Percentiles rank a stretch among this genome's conserved stretches.
Evolutionary conservation across 2,329 filamentous ascomycete species (phyloP).

Genomic region (Fusarium udum): DNA sequence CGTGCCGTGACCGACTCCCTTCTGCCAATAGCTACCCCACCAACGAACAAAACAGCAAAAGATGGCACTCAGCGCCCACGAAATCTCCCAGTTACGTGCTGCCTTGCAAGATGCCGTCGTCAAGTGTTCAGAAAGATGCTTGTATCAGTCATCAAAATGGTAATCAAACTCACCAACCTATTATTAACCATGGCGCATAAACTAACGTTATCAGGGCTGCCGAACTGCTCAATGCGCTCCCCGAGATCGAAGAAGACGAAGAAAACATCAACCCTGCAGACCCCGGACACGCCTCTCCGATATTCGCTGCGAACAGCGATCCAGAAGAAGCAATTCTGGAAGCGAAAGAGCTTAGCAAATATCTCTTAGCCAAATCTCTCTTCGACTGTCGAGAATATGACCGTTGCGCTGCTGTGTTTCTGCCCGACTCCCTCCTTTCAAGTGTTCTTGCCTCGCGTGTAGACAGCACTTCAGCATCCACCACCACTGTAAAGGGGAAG

Average conservation of each 20-base stretch:
- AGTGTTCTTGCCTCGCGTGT: slow-evolving; percentile 66
- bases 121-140: slow-evolving; percentile 91
- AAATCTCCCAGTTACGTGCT: slow-evolving; percentile 72
- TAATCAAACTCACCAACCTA: slow-evolving; percentile 50
- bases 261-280: slow-evolving; percentile 48
- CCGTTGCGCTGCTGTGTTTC: slow-evolving; percentile 87
- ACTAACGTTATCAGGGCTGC: slow-evolving; percentile 75
- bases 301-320: slow-evolving; percentile 69
- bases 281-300: slow-evolving; percentile 54
- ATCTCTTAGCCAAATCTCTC: slow-evolving; percentile 89
- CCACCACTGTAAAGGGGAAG: slow-evolving; percentile 70
- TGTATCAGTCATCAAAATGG: slow-evolving; percentile 98
- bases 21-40: slow-evolving; percentile 24
- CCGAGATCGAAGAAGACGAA: slow-evolving; percentile 68
- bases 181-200: not conserved
- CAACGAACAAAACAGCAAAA: slow-evolving; percentile 28
- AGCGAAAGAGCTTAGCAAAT: slow-evolving; percentile 80
- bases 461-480: slow-evolving; percentile 48
- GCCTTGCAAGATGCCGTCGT: slow-evolving; percentile 86
- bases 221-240: slow-evolving; percentile 87
- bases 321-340: slow-evolving; percentile 80
- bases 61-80: slow-evolving; percentile 66
- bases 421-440: slow-evolving; percentile 81
- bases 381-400: slow-evolving; percentile 97
- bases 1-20: slow-evolving; percentile 5